A percentile compares a stretch with the other conserved stretches of the same genome.
phyloP scores from a whole-genome alignment of 1,139 yeast species.

The Hyphopichia khmerensis region DNA sequence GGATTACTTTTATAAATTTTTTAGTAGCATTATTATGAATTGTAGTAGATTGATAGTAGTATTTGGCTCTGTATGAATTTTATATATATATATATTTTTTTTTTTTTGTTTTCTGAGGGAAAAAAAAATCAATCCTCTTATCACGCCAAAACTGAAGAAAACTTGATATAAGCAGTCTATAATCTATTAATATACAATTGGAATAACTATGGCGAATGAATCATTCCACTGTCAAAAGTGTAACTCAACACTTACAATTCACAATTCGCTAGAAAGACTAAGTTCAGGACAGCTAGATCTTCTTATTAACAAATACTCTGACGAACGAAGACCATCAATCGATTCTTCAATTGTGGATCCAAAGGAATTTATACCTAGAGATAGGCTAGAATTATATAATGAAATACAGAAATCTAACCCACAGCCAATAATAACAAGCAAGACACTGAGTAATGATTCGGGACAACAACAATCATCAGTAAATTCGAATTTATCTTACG shows the following conservation, averaged over 20 bases:
- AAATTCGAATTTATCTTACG: slow-evolving; percentile 29
- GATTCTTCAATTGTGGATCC: slow-evolving; percentile 18
- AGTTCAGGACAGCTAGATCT: slow-evolving; percentile 35
- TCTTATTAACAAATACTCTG: slow-evolving; percentile 18
- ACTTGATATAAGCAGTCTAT: too few species aligned
- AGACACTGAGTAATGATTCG: slow-evolving; percentile 17
- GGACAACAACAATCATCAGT: slow-evolving; percentile 12
- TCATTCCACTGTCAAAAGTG: slow-evolving; percentile 34
- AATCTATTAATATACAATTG: too few species aligned
- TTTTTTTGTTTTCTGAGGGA: too few species aligned
- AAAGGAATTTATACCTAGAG: slow-evolving; percentile 30
- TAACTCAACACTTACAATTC: slow-evolving; percentile 28
- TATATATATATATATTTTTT: too few species aligned
- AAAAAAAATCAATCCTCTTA: too few species aligned
- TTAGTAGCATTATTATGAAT: too few species aligned
- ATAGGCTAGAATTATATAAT: slow-evolving; percentile 28
- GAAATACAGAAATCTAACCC: slow-evolving; percentile 13
- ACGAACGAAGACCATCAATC: slow-evolving; percentile 3
- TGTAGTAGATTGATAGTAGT: too few species aligned
- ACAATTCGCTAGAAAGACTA: slow-evolving; percentile 27
- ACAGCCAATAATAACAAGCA: slow-evolving; percentile 18
- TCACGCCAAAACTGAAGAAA: too few species aligned
- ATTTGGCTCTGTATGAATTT: too few species aligned
- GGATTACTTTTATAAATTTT: too few species aligned
- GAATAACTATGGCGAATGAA: not conserved